Base-by-base conservation (phyloP, 2,329 filamentous ascomycete genomes). In the Penicillium sp. region DNA sequence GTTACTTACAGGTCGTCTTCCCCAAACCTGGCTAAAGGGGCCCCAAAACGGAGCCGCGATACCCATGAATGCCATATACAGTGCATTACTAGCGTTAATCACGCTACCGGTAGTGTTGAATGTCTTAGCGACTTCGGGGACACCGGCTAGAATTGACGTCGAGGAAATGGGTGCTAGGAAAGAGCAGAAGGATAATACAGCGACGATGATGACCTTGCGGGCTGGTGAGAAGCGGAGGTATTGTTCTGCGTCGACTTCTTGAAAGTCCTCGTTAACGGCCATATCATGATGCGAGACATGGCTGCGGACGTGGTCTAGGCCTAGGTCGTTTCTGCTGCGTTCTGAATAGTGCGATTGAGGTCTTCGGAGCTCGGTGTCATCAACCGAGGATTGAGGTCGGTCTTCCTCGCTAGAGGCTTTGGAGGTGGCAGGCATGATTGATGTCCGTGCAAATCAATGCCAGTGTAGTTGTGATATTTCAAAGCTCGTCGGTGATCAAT, bases 51-150 rank as follows among this genome's bases (percentile, higher is more conserved):
- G 81, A 1, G 88, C 85, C 13, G 81, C 83, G 4, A 90, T 52
- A 0, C 87, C 89, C 88, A 92, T 92, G 62, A 87, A 86, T 4
- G 87, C 71, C 77, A 91, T 81, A 62, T 90, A 91, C n/a, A 88
- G 72, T 0, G 89, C 89, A 73, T 92, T 93, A 66, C 83, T 87
- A 43, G 89, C 72, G 67, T 90, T 90, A 68, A 92, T 86, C 53
- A 91, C 81, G 9, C 82, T 83, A 5, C 86, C 87, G 0, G 83
- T 88, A 0, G 87, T 90, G 38, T 77, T 60, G 67, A 83, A 91
- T 7, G 83, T 85, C 4, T 68, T 70, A 1, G 88, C 88, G 5
- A 93, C 86, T 70, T 93, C 89, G 1, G 89, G 89, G 1, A 88
- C 84, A 2, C 89, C 90, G 1, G 88, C 82, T 11, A 93, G 73